Evolutionary conservation across 306 rosid genomes (phyloP), one percentile per base, ranked within the genome.

Genomic region (Prunus fruticosa): DNA sequence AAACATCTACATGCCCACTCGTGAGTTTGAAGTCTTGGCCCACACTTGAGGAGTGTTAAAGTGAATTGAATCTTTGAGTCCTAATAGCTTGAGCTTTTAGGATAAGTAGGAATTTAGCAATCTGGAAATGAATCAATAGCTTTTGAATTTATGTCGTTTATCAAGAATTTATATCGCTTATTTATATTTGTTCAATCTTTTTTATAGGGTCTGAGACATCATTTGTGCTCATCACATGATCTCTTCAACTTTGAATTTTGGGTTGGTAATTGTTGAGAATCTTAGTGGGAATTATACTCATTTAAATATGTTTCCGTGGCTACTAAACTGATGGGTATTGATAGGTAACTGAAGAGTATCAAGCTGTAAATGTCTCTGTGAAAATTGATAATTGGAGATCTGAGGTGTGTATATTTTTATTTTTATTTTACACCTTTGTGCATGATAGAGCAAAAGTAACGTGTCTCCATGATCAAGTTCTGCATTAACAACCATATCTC

Each of bases 231-330:
- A 47, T 86, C 95, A 15, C 99, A 96, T 67, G 97, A 89, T 82
- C 85, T 86, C 81, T 84, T 92, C 89, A 81, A 82, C 85, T 96
- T 80, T 80, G 97, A 89, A 80, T 92, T 96, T 86, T 86, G 85
- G 97, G 99, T 96, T 61, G 77, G 98, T 88, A 74, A 74, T 84
- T 69, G 68, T 72, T 69, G 43, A 56, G 46, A 79, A 75, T 67
- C 73, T 78, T 78, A 20, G 58, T 71, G 56, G 20, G 20, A 43
- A 56, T 78, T 79, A 20, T 28, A 30, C 64, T 79, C 7, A 72
- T 49, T 74, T 76, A 65, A 80, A 65, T 69, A n/a, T 51, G 67
- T 72, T 43, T 30, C 76, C 0, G 69, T 73, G 54, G 71, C 73
- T 79, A 47, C 53, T 66, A 64, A 87, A 68, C 51, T 69, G 56